Evolutionary conservation across 257 asterid species (phyloP), one percentile per base, ranked within the genome.

Genomic region (Agastache rugosa): DNA sequence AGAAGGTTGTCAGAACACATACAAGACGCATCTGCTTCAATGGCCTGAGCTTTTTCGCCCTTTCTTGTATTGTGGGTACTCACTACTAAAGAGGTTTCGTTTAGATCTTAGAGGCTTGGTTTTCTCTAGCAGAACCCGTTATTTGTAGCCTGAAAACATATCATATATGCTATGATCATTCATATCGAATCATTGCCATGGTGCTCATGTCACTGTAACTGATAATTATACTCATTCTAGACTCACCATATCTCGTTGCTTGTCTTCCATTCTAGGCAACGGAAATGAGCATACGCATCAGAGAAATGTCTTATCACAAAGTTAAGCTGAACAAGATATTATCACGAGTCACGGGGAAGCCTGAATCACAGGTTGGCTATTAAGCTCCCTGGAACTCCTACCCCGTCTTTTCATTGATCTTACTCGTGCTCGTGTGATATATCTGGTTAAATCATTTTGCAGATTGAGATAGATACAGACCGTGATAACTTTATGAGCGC

Each of bases 401-500:
- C 37, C 37, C 8, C 7, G 7, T 3, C 10, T 19, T 29, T 59
- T 60, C 77, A 31, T 64, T 25, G 11, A 9, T 54, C 47, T 15
- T 67, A 22, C 44, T 44, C 8, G 4, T 20, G 48, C 35, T 20
- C 19, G 10, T n/a, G 27, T 29, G 34, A 9, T 65, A 11, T 37
- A 7, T 65, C 61, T 73, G 29, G 63, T 70, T 11, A 53, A 48
- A 39, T 56, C 56, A 16, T 31, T 47, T 53, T 79, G 41, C 83
- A 93, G 98, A 75, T 93, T 66, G 95, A 89, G 68, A 8, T 76
- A 42, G 99, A 95, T 37, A 95, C 97, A 0, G 96, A 89, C 19
- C 93, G 93, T 44, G 96, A 91, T 69, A 85, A 90, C 82, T 95
- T 88, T 75, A 85, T 95, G 99, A 87, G 81, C 76, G 88, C 99